Evolutionary conservation across 805 yeast species (phyloP).

Genomic region (Grigorovia jiainica): DNA sequence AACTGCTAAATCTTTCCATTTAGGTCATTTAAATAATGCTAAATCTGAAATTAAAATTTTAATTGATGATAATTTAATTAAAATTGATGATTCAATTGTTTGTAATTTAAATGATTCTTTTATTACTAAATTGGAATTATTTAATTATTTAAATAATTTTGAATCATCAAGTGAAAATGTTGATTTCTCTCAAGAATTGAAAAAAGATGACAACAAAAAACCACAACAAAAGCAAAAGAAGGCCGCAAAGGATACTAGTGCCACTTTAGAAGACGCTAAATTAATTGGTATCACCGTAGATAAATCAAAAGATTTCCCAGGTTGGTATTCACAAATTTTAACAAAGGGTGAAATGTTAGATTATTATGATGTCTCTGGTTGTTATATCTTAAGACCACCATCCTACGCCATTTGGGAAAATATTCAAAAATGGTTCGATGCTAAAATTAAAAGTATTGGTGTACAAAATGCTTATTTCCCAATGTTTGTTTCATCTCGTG

Average conservation of each 20-base stretch:
- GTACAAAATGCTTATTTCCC: constrained; percentile 97
- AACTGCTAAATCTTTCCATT: constrained; percentile 24
- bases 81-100: constrained; percentile 27
- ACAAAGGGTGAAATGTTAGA: constrained; percentile 98
- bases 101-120: constrained; percentile 22
- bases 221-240: constrained; percentile 14
- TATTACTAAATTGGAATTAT: constrained; percentile 22
- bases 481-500: constrained; percentile 90
- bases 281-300: constrained; percentile 93
- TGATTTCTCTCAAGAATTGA: constrained; percentile 37
- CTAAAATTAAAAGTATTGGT: constrained; percentile 72
- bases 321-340: constrained; percentile 95
- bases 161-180: constrained; percentile 33
- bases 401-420: constrained; percentile 92
- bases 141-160: constrained; percentile 32
- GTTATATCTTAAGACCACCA: constrained; percentile 94
- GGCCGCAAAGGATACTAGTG: constrained; percentile 28
- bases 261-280: constrained; percentile 74
- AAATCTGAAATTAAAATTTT: constrained; percentile 21
- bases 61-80: constrained; percentile 29
- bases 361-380: constrained; percentile 97
- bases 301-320: constrained; percentile 83
- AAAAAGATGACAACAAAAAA: constrained; percentile 30
- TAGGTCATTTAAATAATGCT: constrained; percentile 33
- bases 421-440: constrained; percentile 82